Evolutionary conservation across 1,284 basidiomycete genomes (phyloP).

Genomic region (Trichosporon sp.): DNA sequence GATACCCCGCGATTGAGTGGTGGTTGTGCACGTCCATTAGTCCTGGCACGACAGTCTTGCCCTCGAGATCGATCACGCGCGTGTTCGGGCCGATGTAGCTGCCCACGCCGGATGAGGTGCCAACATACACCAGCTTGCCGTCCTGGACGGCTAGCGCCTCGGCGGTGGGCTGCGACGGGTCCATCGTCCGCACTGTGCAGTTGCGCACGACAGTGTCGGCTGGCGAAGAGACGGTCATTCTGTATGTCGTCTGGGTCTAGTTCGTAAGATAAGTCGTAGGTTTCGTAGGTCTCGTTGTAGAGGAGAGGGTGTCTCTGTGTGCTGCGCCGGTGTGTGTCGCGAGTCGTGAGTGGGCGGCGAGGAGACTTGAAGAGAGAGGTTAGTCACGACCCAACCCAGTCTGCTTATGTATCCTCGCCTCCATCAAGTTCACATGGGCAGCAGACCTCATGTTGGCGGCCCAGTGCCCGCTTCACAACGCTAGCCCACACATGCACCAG

Average conservation of each 20-base stretch:
- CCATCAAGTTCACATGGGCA: not conserved
- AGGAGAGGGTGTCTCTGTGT: no score
- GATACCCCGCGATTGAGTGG: conserved; percentile 1
- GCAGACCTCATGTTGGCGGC: not conserved
- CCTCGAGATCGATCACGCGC: not conserved
- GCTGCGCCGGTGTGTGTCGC: no score
- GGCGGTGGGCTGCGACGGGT: not conserved
- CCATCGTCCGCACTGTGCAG: conserved; percentile 6
- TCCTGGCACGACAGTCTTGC: not conserved
- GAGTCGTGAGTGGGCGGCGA: no score
- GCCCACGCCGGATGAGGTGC: not conserved
- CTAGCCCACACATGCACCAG: no score
- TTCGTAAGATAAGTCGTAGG: no score
- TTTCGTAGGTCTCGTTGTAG: no score
- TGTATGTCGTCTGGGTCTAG: no score
- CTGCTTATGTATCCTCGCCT: not conserved
- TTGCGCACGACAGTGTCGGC: conserved; percentile 6
- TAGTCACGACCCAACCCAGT: no score
- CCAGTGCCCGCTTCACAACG: no score
- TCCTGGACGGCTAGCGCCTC: not conserved
- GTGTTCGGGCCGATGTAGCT: not conserved
- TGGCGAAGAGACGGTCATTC: not conserved
- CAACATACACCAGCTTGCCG: not conserved
- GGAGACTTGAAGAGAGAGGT: no score
- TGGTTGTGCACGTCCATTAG: conserved; percentile 11